Conservation (phyloP, 768 basidiomycete genomes). For the Pholiota molesta region DNA sequence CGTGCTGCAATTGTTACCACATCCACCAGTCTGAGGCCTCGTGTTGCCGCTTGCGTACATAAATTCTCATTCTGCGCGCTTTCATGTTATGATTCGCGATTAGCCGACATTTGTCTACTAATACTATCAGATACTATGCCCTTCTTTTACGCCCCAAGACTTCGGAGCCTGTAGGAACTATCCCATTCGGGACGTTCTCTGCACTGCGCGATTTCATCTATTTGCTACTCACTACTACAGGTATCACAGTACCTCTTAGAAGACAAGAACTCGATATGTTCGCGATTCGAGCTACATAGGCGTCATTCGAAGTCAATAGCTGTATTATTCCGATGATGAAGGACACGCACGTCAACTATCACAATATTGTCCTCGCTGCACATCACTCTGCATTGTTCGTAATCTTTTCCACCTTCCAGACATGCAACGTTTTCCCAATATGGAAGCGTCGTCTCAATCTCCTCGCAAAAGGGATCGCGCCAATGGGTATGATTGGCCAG, state of each 20-base stretch:
- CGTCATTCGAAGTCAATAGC: slow-evolving; percentile 10
- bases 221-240: not conserved
- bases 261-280: slow-evolving; percentile 34
- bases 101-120: not conserved
- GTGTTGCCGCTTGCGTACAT: not conserved
- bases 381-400: slow-evolving; percentile 40
- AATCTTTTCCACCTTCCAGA: slow-evolving; percentile 26
- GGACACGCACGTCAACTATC: slow-evolving; percentile 47
- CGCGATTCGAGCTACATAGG: slow-evolving; percentile 16
- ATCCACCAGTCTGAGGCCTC: not conserved
- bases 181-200: not conserved
- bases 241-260: slow-evolving; percentile 19
- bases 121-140: not conserved
- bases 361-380: slow-evolving; percentile 61
- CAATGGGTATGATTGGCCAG: slow-evolving; percentile 24
- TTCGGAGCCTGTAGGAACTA: not conserved
- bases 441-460: slow-evolving; percentile 49
- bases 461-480: slow-evolving; percentile 40
- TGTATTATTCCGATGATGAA: slow-evolving; percentile 9
- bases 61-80: not conserved
- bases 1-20: not conserved
- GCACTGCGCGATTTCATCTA: not conserved
- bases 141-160: not conserved
- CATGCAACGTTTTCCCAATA: slow-evolving; percentile 37
- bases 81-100: not conserved